Evolutionary conservation across 768 basidiomycete genomes (phyloP).

Genomic region (Rhodotorula babjevae): DNA sequence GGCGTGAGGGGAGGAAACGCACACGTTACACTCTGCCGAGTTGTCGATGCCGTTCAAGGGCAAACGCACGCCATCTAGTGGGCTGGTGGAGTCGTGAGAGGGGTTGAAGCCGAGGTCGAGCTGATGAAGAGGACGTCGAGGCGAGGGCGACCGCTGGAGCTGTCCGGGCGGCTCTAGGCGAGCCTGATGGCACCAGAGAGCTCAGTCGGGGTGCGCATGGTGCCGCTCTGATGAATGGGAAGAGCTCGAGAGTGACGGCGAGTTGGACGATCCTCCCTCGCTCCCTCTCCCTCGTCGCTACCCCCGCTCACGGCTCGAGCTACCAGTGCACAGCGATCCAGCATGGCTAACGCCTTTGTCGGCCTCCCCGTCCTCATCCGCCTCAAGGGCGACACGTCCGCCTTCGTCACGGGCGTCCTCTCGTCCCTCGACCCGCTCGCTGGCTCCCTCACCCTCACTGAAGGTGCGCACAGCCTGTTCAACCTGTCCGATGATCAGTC

Average conservation of each 20-base stretch:
- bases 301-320: too few species aligned
- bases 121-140: not conserved
- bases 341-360: conserved; percentile 7
- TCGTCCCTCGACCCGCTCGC: conserved; percentile 2
- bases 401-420: not conserved
- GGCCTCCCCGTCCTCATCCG: conserved; percentile 23
- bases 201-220: too few species aligned
- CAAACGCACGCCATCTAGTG: too few species aligned
- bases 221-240: too few species aligned
- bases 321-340: not conserved
- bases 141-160: not conserved
- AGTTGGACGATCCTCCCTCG: not conserved
- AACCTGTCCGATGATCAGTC: not conserved
- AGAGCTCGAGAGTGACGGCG: not conserved
- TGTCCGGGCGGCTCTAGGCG: too few species aligned
- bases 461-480: not conserved
- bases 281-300: too few species aligned
- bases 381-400: not conserved
- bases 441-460: conserved; percentile 2
- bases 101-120: not conserved
- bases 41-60: too few species aligned
- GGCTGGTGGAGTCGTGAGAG: too few species aligned
- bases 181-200: too few species aligned
- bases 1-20: too few species aligned
- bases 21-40: too few species aligned